Evolutionary conservation across 768 basidiomycete species (phyloP).

Genomic region (Dentipellis sp.): DNA sequence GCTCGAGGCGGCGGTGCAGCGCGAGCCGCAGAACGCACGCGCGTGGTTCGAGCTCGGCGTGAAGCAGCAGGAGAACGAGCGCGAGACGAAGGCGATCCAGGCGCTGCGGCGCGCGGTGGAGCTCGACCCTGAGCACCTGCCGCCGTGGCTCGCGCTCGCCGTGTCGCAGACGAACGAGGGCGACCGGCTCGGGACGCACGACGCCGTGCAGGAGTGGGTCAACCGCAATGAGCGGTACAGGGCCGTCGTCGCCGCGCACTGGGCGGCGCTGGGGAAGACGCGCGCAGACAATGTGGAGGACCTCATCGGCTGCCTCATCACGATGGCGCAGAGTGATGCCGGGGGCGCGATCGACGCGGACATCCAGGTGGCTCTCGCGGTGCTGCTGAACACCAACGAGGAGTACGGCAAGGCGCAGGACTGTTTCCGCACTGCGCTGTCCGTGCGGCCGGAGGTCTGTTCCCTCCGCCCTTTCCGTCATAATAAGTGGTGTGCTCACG

Average conservation of each 20-base stretch:
- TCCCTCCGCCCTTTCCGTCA: not conserved
- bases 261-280: constrained; percentile 22
- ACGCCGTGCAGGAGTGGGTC: constrained; percentile 83
- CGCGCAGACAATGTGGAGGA: constrained; percentile 31
- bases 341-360: constrained; percentile 74
- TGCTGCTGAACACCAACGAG: constrained; percentile 88
- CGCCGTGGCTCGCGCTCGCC: constrained; percentile 85
- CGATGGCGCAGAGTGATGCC: constrained; percentile 58
- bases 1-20: constrained; percentile 83
- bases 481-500: not conserved
- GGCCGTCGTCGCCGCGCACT: constrained; percentile 30
- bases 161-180: constrained; percentile 89
- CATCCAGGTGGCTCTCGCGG: constrained; percentile 89
- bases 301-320: constrained; percentile 72
- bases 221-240: constrained; percentile 49
- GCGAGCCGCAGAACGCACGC: constrained; percentile 53
- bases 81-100: constrained; percentile 81
- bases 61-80: constrained; percentile 96
- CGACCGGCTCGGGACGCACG: constrained; percentile 62
- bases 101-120: constrained; percentile 76
- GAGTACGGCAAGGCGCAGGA: constrained; percentile 90
- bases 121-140: constrained; percentile 66
- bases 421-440: constrained; percentile 85
- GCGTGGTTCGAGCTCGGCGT: constrained; percentile 93
- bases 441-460: constrained; percentile 76